Conservation (phyloP, 495 filamentous ascomycete species). For the Astrothelium macrocarpum region DNA sequence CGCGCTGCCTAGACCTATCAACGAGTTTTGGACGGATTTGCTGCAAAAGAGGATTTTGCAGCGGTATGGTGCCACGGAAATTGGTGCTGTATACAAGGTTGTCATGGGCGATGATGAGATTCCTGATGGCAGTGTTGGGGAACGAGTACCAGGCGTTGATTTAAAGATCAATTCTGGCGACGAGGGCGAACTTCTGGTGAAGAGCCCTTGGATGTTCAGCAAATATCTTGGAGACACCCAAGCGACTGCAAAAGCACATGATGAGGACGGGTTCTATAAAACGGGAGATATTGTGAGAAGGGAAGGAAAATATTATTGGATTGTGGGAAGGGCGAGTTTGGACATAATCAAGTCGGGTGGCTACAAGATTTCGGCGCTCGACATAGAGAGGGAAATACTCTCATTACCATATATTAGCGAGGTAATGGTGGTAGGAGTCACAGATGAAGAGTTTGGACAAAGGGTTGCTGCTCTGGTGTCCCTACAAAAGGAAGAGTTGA, state of each 20-base stretch:
- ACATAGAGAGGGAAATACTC: slow-evolving; percentile 38
- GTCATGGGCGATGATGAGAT: slow-evolving; percentile 29
- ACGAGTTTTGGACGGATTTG: slow-evolving; percentile 38
- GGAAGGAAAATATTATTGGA: slow-evolving; percentile 41
- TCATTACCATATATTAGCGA: slow-evolving; percentile 33
- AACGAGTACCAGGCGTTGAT: slow-evolving; percentile 29
- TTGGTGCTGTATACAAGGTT: slow-evolving; percentile 39
- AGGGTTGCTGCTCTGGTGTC: slow-evolving; percentile 41
- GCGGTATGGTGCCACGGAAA: slow-evolving; percentile 41
- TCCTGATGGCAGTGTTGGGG: slow-evolving; percentile 39
- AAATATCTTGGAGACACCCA: slow-evolving; percentile 38
- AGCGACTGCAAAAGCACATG: slow-evolving; percentile 34
- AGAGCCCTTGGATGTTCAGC: slow-evolving; percentile 38
- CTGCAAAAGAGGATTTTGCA: slow-evolving; percentile 35
- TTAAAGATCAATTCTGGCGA: slow-evolving; percentile 27
- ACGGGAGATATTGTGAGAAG: slow-evolving; percentile 41
- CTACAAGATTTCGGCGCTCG: slow-evolving; percentile 39
- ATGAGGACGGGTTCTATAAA: slow-evolving; percentile 38
- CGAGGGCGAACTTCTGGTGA: slow-evolving; percentile 37
- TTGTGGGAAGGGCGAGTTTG: slow-evolving; percentile 39
- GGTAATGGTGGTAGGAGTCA: slow-evolving; percentile 40
- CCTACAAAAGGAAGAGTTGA: slow-evolving; percentile 24
- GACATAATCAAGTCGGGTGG: slow-evolving; percentile 41
- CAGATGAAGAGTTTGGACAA: slow-evolving; percentile 40
- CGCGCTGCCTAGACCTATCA: slow-evolving; percentile 38